Base-by-base conservation (phyloP, 306 rosid species). In the Glycine latifolia region DNA sequence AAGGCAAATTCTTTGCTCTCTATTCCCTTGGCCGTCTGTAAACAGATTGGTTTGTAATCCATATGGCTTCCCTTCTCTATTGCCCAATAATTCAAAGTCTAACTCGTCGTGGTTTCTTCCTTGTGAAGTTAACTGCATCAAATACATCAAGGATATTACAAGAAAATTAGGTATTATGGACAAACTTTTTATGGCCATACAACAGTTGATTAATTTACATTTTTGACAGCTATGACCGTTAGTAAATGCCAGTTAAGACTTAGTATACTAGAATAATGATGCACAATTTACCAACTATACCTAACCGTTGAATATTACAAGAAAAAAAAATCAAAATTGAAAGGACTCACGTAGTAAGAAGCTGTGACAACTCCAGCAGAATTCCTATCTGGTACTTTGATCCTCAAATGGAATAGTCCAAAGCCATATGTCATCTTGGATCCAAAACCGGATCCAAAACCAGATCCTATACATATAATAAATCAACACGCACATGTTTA, bases 31-130 rank as follows among this genome's bases (percentile, higher is more conserved):
- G 2, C 94, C 97, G 8, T 87, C 56, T 53, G 41, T 87, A 75
- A 75, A 87, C 5, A 92, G 83, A 80, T 92, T 92, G 16, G 97
- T 90, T 54, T 90, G 97, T 44, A 92, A 46, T 56, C 48, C 76
- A 44, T 67, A 58, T 20, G 83, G 90, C 48, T 81, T 77, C 11
- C 92, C 90, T 76, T 84, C 81, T 74, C 61, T 73, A 5, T 87
- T 88, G 0, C 97, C 97, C 88, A 92, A 71, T 82, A 90, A 90
- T 79, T 92, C 97, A 13, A 87, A 87, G 70, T 90, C 94, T 59
- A 92, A 69, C 87, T 90, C 94, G 10, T 90, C 94, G 11, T 77
- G 92, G 6, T 4, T 13, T 1, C 33, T 12, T 1, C 85, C 87
- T 11, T 81, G 10, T 52, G 95, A 91, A 48, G 65, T 79, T 15